These are phyloP conservation scores for Eucalyptus fibrosa DNA, from an alignment of 345 rosid species.

Conservation along the genomic window DNA sequence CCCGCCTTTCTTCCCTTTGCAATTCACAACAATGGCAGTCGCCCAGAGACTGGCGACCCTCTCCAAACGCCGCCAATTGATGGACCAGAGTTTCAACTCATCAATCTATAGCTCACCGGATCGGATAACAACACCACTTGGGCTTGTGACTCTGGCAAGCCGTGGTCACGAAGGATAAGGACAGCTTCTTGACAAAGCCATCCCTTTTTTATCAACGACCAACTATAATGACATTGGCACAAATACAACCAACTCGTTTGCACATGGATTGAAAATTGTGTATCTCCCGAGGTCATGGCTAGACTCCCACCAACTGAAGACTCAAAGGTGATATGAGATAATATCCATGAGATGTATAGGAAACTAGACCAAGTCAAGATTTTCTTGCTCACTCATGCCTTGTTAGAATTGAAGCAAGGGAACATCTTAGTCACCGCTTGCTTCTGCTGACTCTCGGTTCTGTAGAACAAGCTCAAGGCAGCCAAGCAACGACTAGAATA, in stretches of 20 bases:
- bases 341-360: too few species aligned
- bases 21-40: neutral
- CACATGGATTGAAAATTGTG: neutral
- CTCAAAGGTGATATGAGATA: neutral
- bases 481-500: neutral
- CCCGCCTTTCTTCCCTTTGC: neutral
- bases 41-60: neutral
- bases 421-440: neutral
- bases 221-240: neutral
- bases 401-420: neutral
- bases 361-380: neutral
- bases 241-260: neutral
- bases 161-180: neutral
- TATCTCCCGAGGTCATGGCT: accelerated
- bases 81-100: neutral
- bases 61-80: neutral
- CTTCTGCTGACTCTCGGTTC: accelerated
- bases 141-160: too few species aligned
- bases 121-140: neutral
- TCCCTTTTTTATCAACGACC: accelerated
- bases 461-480: neutral
- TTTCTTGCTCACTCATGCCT: accelerated
- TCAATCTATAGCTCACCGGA: too few species aligned
- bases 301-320: accelerated
- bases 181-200: accelerated